Evolutionary conservation across 768 basidiomycete species (phyloP), one percentile per base, ranked within the genome.

Genomic region (Lactifluus piperatus): DNA sequence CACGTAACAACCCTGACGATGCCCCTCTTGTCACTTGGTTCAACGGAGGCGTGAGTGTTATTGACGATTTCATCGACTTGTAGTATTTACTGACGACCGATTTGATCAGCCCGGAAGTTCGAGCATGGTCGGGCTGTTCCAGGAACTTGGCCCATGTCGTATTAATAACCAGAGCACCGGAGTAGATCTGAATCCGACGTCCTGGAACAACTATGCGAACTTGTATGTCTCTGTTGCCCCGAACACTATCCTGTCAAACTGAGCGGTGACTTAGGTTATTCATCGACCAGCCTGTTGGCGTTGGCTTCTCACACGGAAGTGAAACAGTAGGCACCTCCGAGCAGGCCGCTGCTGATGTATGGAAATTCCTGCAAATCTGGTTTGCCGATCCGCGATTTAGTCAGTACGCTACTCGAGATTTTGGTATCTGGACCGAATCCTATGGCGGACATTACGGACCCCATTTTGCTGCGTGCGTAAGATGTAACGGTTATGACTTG

Each of bases 141-240:
- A 95, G 65, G 94, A 97, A 68, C 83, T 95, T 22, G 95, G 95
- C 0, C 94, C 95, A 0, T 97, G 95, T 72, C 73, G 72, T 30
- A 77, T 97, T 61, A 73, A 79, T 18, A 73, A 91, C 44, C 76
- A 83, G 1, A 91, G 92, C 34, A 73, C 70, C 3, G 68, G 72
- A 29, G 79, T 83, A 24, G 70, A 71, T 1, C 66, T 74, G 20
- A 85, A 85, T 64, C 78, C 80, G 1, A 77, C 70, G 64, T 80
- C 82, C 0, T 84, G 82, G 82, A 82, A 81, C 68, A 79, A 77
- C 65, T 69, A 78, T 48, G 75, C 77, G 0, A 83, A 83, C 62
- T 68, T 83, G 71, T 70, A 55, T 9, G 61, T 54, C n/a, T 49
- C 24, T 0, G 10, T 20, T 52, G 11, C 5, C 41, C 22, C 30